Conservation (phyloP, 2,329 filamentous ascomycete species). For the Podosphaera aphanis region DNA sequence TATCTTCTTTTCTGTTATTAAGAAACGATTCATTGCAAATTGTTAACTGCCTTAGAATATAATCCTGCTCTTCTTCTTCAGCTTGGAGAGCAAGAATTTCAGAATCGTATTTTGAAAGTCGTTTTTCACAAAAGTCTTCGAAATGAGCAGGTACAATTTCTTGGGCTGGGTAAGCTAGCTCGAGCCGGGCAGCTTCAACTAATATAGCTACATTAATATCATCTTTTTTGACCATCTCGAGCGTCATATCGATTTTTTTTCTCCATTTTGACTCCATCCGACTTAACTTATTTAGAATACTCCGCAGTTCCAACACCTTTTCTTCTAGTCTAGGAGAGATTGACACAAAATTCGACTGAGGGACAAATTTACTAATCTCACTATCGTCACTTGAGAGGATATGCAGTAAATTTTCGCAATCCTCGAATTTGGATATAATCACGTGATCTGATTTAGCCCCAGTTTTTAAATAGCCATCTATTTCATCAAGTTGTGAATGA, state of each 20-base stretch:
- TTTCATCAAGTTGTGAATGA: slow-evolving; percentile 29
- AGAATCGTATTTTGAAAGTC: slow-evolving; percentile 58
- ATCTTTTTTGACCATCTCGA: slow-evolving; percentile 60
- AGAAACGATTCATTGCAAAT: slow-evolving; percentile 62
- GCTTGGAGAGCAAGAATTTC: slow-evolving; percentile 49
- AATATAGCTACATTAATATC: slow-evolving; percentile 75
- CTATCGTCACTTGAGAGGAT: slow-evolving; percentile 61
- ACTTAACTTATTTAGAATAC: slow-evolving; percentile 62
- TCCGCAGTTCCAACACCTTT: slow-evolving; percentile 53
- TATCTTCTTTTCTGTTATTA: slow-evolving; percentile 33
- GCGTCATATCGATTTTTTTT: slow-evolving; percentile 55
- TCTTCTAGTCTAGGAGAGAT: slow-evolving; percentile 63
- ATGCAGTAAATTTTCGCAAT: slow-evolving; percentile 49
- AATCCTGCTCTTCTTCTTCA: slow-evolving; percentile 55
- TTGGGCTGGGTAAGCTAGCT: slow-evolving; percentile 67
- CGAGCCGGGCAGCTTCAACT: slow-evolving; percentile 59
- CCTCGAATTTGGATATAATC: slow-evolving; percentile 47
- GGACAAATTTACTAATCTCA: slow-evolving; percentile 69
- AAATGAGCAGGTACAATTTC: slow-evolving; percentile 74
- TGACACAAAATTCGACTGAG: slow-evolving; percentile 55
- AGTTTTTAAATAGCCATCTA: slow-evolving; percentile 65
- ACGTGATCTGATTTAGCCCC: slow-evolving; percentile 42
- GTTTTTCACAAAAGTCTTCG: slow-evolving; percentile 68
- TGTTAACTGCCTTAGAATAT: slow-evolving; percentile 42
- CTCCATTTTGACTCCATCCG: slow-evolving; percentile 61